Percentiles rank a stretch among this genome's conserved stretches.
phyloP scores from a whole-genome alignment of 2,329 filamentous ascomycete genomes.

The Juglanconis juglandina region DNA sequence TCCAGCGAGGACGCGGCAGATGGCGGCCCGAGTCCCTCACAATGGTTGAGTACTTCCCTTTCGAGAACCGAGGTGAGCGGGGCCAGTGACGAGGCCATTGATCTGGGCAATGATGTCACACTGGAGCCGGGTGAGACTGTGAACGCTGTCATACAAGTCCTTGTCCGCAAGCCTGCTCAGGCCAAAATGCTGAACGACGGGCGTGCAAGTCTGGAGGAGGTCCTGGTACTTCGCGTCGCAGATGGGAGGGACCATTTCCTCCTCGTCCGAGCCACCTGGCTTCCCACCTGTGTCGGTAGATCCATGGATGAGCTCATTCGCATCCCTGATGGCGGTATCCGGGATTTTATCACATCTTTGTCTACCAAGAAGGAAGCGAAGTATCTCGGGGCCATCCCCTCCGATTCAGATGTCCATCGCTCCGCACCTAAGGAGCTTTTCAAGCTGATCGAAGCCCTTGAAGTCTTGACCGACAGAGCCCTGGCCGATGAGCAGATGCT shows the following conservation, averaged over 20 bases:
- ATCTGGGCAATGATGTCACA: constrained; percentile 52
- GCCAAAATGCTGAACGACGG: constrained; percentile 71
- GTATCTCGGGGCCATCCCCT: constrained; percentile 46
- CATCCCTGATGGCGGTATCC: constrained; percentile 76
- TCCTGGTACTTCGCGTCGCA: constrained; percentile 79
- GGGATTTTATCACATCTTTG: constrained; percentile 42
- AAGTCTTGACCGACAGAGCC: constrained; percentile 52
- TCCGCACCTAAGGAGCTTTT: constrained; percentile 88
- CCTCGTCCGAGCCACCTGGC: constrained; percentile 73
- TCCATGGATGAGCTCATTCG: constrained; percentile 86
- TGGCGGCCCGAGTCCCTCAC: constrained; percentile 33
- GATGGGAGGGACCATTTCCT: constrained; percentile 91
- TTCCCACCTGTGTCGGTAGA: constrained; percentile 76
- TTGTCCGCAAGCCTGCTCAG: constrained; percentile 61
- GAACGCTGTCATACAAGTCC: constrained; percentile 64
- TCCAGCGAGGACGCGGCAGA: constrained; percentile 41
- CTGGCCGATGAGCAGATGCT: constrained; percentile 62
- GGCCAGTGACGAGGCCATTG: constrained; percentile 27
- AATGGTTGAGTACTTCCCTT: constrained; percentile 72
- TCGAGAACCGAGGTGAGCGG: constrained; percentile 42
- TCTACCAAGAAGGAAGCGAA: constrained; percentile 28
- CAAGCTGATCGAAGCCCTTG: constrained; percentile 77
- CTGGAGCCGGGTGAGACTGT: constrained; percentile 83
- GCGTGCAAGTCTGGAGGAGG: constrained; percentile 68
- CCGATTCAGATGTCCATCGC: constrained; percentile 60